phyloP scores from a whole-genome alignment of 768 basidiomycete genomes.

The Chalciporus sphaerocephalus region DNA sequence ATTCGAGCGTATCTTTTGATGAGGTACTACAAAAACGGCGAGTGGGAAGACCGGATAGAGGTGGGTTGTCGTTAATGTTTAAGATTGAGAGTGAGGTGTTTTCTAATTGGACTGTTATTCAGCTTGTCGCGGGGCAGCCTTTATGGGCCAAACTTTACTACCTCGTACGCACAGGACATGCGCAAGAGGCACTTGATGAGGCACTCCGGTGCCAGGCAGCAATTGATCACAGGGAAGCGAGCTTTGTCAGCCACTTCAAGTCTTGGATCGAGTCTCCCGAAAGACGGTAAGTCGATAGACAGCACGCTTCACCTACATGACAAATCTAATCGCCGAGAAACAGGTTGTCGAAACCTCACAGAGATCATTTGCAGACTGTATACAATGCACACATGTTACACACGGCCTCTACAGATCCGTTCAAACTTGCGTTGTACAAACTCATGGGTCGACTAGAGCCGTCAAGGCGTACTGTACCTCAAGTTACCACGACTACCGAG shows the following conservation, averaged over 20 bases:
- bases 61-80: conserved; percentile 38
- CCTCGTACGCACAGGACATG: conserved; percentile 82
- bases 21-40: conserved; percentile 72
- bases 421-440: conserved; percentile 95
- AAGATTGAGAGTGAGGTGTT: too few species aligned
- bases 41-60: conserved; percentile 87
- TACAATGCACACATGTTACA: conserved; percentile 90
- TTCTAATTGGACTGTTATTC: conserved; percentile 6
- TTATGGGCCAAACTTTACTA: conserved; percentile 95
- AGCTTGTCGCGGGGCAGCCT: conserved; percentile 84
- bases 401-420: conserved; percentile 84
- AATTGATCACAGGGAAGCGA: conserved; percentile 73
- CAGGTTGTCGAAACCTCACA: conserved; percentile 67
- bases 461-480: conserved; percentile 66
- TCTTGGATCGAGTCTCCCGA: conserved; percentile 81
- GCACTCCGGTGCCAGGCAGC: conserved; percentile 65
- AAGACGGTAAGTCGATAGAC: conserved; percentile 49
- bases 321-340: conserved; percentile 3
- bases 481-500: conserved; percentile 88
- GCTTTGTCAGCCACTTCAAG: conserved; percentile 78
- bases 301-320: background rate
- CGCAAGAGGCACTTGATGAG: conserved; percentile 75
- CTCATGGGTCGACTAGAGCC: conserved; percentile 91
- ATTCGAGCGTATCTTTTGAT: conserved; percentile 84
- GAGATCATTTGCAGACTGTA: conserved; percentile 74